Conservation (phyloP, 208 protist species). For the Leishmania turanica region DNA sequence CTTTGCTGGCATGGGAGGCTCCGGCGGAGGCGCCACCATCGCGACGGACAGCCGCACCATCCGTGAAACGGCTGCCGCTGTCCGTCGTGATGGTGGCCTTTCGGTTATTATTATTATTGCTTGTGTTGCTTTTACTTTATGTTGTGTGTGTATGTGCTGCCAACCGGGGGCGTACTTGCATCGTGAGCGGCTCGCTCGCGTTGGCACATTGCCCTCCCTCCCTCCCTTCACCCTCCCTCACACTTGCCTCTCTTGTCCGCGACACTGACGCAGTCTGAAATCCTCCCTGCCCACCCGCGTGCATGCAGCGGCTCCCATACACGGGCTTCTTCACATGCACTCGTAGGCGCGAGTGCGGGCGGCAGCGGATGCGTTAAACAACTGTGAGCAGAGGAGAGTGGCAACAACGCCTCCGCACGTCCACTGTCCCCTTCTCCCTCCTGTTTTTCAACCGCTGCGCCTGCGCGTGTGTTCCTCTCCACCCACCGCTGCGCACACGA, state of each 20-base stretch:
- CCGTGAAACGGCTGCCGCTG: not conserved
- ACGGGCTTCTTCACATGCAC: not conserved
- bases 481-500: not conserved
- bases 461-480: not conserved
- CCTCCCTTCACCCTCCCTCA: not conserved
- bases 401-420: not conserved
- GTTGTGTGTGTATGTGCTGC: not conserved
- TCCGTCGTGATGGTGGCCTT: not conserved
- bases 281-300: not conserved
- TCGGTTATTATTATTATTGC: not conserved
- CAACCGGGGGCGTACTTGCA: not conserved
- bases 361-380: not conserved
- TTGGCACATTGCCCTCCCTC: not conserved
- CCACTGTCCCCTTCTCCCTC: not conserved
- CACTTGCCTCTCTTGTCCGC: not conserved
- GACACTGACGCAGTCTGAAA: not conserved
- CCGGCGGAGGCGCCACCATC: not conserved
- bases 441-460: not conserved
- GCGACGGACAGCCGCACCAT: not conserved
- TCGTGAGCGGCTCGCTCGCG: not conserved
- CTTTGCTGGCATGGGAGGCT: slow-evolving; percentile 6
- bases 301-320: not conserved
- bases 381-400: not conserved
- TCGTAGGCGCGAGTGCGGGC: not conserved
- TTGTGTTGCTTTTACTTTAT: not conserved